phyloP scores from a whole-genome alignment of 2,329 filamentous ascomycete genomes.

The Cordyceps militaris region DNA sequence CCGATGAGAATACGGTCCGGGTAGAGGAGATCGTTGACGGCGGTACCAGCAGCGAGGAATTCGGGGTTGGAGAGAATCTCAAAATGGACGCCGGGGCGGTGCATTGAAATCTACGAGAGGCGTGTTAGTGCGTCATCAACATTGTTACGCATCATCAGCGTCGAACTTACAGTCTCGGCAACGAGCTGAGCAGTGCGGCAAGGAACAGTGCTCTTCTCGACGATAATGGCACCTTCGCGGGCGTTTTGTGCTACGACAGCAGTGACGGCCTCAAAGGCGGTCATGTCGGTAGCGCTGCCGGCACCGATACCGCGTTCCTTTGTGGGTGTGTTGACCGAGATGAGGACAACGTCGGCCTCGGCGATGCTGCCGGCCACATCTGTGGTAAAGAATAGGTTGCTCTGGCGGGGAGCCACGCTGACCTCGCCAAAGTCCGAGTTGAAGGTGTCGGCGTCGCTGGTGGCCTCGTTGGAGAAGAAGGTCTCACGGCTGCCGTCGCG shows the following conservation, averaged over 20 bases:
- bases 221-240: conserved; percentile 61
- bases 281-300: conserved; percentile 65
- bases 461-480: conserved; percentile 32
- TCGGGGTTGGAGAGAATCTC: conserved; percentile 77
- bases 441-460: conserved; percentile 23
- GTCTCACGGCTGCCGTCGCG: conserved; percentile 49
- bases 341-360: conserved; percentile 65
- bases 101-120: conserved; percentile 41
- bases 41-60: conserved; percentile 72
- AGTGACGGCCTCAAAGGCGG: conserved; percentile 62
- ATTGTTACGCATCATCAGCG: neutral
- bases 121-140: neutral
- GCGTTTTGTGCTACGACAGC: conserved; percentile 61
- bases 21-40: conserved; percentile 60
- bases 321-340: conserved; percentile 74
- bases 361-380: conserved; percentile 54
- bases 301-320: conserved; percentile 64
- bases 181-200: conserved; percentile 67
- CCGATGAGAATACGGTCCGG: conserved; percentile 74
- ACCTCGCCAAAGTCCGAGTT: conserved; percentile 26
- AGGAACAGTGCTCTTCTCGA: conserved; percentile 77
- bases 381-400: conserved; percentile 69
- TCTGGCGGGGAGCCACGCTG: conserved; percentile 37
- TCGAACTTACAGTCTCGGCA: conserved; percentile 52
- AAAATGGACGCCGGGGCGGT: conserved; percentile 58